Percentiles rank a stretch among this genome's conserved stretches.
Evolutionary conservation across 768 basidiomycete species (phyloP).

Genomic region (Psilocybe sp.): DNA sequence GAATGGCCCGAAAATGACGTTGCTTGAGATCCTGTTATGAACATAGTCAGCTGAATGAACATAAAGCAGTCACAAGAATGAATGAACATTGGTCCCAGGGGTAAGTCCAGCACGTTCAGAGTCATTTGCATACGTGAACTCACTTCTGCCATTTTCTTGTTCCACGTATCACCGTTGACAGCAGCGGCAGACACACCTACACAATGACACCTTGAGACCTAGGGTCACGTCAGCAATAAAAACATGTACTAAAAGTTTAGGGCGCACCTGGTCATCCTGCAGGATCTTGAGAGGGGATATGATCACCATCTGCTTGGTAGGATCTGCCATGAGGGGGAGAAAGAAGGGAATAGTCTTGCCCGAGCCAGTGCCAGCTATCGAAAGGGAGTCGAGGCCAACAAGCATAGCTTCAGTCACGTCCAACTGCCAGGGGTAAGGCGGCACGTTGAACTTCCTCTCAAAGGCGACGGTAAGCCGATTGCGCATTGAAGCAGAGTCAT

Average conservation of each 20-base stretch:
- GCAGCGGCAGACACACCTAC: slow-evolving; percentile 27
- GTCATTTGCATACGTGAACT: neutral
- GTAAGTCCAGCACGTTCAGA: neutral
- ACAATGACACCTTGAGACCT: too few species aligned
- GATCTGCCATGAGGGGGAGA: slow-evolving; percentile 24
- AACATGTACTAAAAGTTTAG: too few species aligned
- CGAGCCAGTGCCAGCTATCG: slow-evolving; percentile 34
- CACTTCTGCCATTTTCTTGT: slow-evolving; percentile 23
- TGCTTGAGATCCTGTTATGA: slow-evolving; percentile 20
- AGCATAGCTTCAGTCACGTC: slow-evolving; percentile 33
- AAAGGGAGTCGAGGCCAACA: slow-evolving; percentile 28
- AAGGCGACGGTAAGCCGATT: neutral
- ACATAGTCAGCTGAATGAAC: too few species aligned
- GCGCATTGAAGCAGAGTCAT: neutral
- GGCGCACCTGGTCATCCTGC: slow-evolving; percentile 31
- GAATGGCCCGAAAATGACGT: slow-evolving; percentile 20
- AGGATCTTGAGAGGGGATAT: slow-evolving; percentile 36
- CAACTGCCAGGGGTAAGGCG: slow-evolving; percentile 34
- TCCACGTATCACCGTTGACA: slow-evolving; percentile 36
- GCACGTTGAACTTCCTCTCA: slow-evolving; percentile 8
- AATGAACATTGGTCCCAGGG: too few species aligned
- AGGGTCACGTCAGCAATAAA: too few species aligned
- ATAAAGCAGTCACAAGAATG: neutral
- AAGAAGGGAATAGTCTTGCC: slow-evolving; percentile 38
- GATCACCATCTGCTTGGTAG: slow-evolving; percentile 22